Base-by-base conservation (phyloP, 169 alveolate species). In the Cyclospora cayetanensis region DNA sequence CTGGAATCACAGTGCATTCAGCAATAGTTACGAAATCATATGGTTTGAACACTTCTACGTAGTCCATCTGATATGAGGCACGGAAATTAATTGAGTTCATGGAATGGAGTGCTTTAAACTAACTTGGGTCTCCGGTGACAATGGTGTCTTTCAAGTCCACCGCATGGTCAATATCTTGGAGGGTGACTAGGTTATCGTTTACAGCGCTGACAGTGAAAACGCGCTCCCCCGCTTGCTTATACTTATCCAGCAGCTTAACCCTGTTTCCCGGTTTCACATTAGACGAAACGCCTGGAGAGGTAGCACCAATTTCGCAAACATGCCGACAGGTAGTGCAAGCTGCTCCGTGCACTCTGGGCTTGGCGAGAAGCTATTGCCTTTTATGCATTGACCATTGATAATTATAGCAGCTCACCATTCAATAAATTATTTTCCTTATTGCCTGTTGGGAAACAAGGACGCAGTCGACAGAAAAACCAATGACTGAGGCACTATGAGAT, bases 241-340 rank as follows among this genome's bases (percentile, higher is more conserved):
- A 18, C 37, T 35, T 42, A 53, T 80, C 90, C 35, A 80, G 90
- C 34, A 80, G 22, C 76, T 80, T 80, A 15, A 80, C 90, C 15
- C 9, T 80, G 39, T 42, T 80, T 34, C 90, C 90, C 41, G 90
- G 90, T 52, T n/a, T 53, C 60, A 42, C 70, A 4, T 41, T 11
- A 25, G 76, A 53, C 25, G 53, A 1, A 31, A 53, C 53, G 31
- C 90, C 90, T 80, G 76, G 22, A 22, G n/a, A 18, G 41, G 55
- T 50, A 29, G 37, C 12, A 41, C 37, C 20, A 35, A 42, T 20
- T 31, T 0, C 80, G 29, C 46, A 68, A 31, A 11, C 31, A 5
- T 35, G 37, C 31, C 25, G 74, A 35, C n/a, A 60, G 37, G 15
- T n/a, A 60, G 37, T 11, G 20, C 60, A 60, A 27, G 27, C 27